Evolutionary conservation across 345 rosid genomes (phyloP).

Genomic region (Heritiera fomes): DNA sequence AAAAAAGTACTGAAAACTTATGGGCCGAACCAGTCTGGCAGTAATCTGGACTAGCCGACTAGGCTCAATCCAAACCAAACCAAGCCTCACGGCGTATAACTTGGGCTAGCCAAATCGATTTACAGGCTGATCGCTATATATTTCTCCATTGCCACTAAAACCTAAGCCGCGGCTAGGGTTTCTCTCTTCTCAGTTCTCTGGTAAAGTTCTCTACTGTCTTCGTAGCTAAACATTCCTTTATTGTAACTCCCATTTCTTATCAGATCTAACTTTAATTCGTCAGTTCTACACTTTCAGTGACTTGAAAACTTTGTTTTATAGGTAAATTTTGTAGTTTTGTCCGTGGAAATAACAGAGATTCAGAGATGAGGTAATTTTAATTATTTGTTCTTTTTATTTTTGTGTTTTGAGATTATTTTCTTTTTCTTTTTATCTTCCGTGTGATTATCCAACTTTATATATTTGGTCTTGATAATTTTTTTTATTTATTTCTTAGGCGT

Average conservation of each 20-base stretch:
- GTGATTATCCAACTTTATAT: not conserved
- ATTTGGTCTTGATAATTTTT: not conserved
- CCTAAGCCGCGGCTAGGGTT: constrained; percentile 6
- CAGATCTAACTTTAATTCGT: not conserved
- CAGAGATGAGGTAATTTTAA: constrained; percentile 37
- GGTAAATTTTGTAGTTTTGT: not conserved
- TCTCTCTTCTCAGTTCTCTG: not conserved
- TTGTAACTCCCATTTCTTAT: not conserved
- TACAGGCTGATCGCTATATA: not conserved
- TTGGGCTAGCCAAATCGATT: not conserved
- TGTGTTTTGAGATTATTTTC: not conserved
- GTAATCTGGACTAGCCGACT: not conserved
- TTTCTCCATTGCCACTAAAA: not conserved
- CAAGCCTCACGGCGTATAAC: not conserved
- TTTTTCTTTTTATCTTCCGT: not conserved
- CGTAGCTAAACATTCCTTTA: not conserved
- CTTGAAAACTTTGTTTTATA: not conserved
- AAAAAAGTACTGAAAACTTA: not conserved
- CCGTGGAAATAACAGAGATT: not conserved
- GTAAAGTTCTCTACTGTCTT: not conserved
- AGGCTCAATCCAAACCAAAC: not conserved
- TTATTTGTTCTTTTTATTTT: not conserved
- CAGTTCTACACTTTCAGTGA: not conserved
- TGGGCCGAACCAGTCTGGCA: not conserved
- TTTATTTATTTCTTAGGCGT: not conserved